These are phyloP conservation scores for Lipomyces chichibuensis DNA, from an alignment of 805 yeast species.

Conservation along the genomic window DNA sequence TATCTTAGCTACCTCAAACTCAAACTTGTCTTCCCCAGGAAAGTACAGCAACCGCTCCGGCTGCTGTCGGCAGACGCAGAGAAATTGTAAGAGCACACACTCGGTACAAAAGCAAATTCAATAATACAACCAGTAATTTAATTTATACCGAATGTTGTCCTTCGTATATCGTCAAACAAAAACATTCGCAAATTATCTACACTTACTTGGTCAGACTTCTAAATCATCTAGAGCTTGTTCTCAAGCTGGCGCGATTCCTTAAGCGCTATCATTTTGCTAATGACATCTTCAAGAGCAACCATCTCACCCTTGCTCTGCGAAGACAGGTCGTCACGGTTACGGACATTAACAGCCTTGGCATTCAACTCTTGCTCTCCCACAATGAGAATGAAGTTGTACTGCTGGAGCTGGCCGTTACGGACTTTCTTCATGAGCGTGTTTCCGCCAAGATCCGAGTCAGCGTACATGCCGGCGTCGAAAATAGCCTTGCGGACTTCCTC, in stretches of 20 bases:
- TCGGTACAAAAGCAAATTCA: too few species aligned
- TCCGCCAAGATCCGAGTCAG: conserved; percentile 91
- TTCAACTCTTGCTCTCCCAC: conserved; percentile 95
- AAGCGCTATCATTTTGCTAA: conserved; percentile 66
- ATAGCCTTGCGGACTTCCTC: conserved; percentile 69
- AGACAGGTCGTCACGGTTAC: conserved; percentile 87
- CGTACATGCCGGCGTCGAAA: conserved; percentile 71
- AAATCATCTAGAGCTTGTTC: conserved; percentile 14
- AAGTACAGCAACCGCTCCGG: too few species aligned
- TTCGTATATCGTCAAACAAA: neutral
- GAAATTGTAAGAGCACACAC: too few species aligned
- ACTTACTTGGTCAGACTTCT: neutral
- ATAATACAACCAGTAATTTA: too few species aligned
- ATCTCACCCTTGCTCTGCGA: conserved; percentile 89
- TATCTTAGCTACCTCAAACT: too few species aligned
- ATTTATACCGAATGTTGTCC: too few species aligned
- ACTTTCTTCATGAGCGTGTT: conserved; percentile 98
- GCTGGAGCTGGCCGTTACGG: conserved; percentile 91
- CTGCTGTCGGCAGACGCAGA: too few species aligned
- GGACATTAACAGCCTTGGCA: conserved; percentile 81
- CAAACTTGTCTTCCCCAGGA: too few species aligned
- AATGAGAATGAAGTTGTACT: conserved; percentile 92
- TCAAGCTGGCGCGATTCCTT: conserved; percentile 75
- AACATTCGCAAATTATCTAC: neutral
- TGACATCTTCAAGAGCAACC: conserved; percentile 69